Base-by-base conservation (phyloP, 768 basidiomycete genomes). In the Mycena floridula region DNA sequence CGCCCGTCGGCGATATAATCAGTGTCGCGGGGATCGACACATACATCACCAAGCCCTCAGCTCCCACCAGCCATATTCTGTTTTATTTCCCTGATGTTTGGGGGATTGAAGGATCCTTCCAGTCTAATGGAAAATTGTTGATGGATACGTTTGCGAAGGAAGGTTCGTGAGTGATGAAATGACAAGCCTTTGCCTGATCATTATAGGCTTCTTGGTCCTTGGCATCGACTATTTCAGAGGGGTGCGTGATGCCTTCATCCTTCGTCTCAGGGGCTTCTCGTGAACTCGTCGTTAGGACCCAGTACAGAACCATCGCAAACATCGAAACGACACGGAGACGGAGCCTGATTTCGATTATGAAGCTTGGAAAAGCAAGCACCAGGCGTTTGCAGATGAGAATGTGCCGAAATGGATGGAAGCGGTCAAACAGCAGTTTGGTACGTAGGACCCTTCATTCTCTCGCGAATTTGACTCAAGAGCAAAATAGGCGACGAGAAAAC, bases 71-170 rank as follows among this genome's bases (percentile, higher is more conserved):
- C 2, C 50, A 51, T 5, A 64, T 85, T 43, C 57, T 84, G 15
- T 56, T 85, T 20, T 83, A 68, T 64, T 73, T 78, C 48, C 50
- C 79, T 0, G 82, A 84, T 49, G 69, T 83, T 2, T 82, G 65
- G 51, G 74, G 82, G 1, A 74, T 81, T 3, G 32, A 67, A 48
- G 74, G 71, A 1, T 50, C 61, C 21, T 70, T 81, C 46, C 79
- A 66, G 52, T 41, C 73, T 49, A 84, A 83, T 56, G 72, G 69
- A 37, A 66, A 80, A 57, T 63, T 82, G 20, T 45, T 85, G 5
- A 78, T 81, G 54, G 81, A 85, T 55, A 84, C 73, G 51, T 81
- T 76, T 48, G 81, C 83, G 1, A 62, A 72, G 5, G 65, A 75
- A 15, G 82, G 82, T 83, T 59, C 6, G n/a, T 48, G 7, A 30